These are phyloP conservation scores for Aphanomyces cochlioides DNA, from an alignment of 352 stramenopile genomes.

Conservation along the genomic window DNA sequence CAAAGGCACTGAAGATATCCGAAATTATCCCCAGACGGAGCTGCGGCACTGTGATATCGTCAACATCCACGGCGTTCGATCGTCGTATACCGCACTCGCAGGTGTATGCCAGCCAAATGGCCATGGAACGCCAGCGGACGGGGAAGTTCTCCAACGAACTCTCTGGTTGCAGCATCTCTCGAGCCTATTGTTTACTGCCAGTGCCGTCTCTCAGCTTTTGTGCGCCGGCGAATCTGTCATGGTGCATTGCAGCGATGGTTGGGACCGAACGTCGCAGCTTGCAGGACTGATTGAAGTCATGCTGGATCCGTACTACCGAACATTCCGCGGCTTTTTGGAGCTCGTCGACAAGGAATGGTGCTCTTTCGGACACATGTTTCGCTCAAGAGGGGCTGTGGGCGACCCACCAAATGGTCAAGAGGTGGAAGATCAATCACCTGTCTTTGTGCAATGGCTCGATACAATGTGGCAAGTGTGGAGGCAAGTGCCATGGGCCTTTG, in stretches of 20 bases:
- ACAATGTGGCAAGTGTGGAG: slow-evolving; percentile 96
- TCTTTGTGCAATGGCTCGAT: slow-evolving; percentile 99
- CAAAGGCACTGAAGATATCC: slow-evolving; percentile 87
- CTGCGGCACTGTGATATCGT: slow-evolving; percentile 98
- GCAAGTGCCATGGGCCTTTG: slow-evolving; percentile 96
- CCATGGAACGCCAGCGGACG: slow-evolving; percentile 47
- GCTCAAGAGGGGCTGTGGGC: slow-evolving; percentile 93
- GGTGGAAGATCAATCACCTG: slow-evolving; percentile 95
- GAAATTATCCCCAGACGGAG: slow-evolving; percentile 94
- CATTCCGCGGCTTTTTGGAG: slow-evolving; percentile 91
- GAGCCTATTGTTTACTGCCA: slow-evolving; percentile 91
- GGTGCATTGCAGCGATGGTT: slow-evolving; percentile 98
- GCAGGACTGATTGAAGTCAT: slow-evolving; percentile 94
- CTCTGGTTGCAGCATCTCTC: slow-evolving; percentile 97
- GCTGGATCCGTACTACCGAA: slow-evolving; percentile 98
- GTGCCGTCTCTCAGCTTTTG: slow-evolving; percentile 92
- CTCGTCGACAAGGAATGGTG: slow-evolving; percentile 99
- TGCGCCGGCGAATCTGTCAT: slow-evolving; percentile 93
- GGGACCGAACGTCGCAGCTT: slow-evolving; percentile 98
- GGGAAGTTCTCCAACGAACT: slow-evolving; percentile 89
- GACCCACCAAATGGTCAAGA: slow-evolving; percentile 90
- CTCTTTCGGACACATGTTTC: slow-evolving; percentile 98
- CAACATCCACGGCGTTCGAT: slow-evolving; percentile 98
- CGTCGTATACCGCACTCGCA: slow-evolving; percentile 75
- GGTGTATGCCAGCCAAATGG: slow-evolving; percentile 56